Conservation (phyloP, 1,284 basidiomycete species). For the Cutaneotrichosporon spelunceum region DNA sequence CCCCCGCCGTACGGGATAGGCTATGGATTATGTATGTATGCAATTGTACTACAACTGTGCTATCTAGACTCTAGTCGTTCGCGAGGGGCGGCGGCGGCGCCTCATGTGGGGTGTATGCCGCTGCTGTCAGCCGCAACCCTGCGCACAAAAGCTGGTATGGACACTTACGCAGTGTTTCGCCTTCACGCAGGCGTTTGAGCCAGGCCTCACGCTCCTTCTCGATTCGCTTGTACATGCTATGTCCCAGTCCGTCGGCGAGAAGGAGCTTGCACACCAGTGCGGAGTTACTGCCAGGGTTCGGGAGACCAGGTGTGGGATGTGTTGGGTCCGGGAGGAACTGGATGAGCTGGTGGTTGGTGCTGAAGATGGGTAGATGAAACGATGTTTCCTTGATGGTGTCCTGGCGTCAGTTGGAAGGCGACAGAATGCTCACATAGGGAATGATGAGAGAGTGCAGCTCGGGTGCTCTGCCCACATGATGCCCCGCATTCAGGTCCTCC, state of each 20-base stretch:
- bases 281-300: conserved; percentile 36
- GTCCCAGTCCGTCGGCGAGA: conserved; percentile 41
- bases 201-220: conserved; percentile 39
- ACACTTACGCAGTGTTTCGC: conserved; percentile 42
- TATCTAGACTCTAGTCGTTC: not conserved
- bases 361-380: conserved; percentile 45
- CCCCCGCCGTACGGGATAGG: conserved; percentile 39
- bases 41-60: not conserved
- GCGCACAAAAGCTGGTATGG: not conserved
- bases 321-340: conserved; percentile 35
- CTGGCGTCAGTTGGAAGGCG: conserved; percentile 4
- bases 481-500: conserved; percentile 15
- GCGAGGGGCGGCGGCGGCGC: not conserved
- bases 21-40: not conserved
- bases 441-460: conserved; percentile 33
- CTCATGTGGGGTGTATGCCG: conserved; percentile 8
- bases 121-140: conserved; percentile 5
- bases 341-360: conserved; percentile 39
- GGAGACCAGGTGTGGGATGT: conserved; percentile 23
- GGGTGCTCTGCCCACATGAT: conserved; percentile 25
- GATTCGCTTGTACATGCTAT: conserved; percentile 45
- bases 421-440: conserved; percentile 30
- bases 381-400: conserved; percentile 23
- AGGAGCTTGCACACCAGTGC: conserved; percentile 34
- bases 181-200: conserved; percentile 26